Evolutionary conservation across 768 basidiomycete species (phyloP), one percentile per base, ranked within the genome.

Genomic region (Tricholoma terreum): DNA sequence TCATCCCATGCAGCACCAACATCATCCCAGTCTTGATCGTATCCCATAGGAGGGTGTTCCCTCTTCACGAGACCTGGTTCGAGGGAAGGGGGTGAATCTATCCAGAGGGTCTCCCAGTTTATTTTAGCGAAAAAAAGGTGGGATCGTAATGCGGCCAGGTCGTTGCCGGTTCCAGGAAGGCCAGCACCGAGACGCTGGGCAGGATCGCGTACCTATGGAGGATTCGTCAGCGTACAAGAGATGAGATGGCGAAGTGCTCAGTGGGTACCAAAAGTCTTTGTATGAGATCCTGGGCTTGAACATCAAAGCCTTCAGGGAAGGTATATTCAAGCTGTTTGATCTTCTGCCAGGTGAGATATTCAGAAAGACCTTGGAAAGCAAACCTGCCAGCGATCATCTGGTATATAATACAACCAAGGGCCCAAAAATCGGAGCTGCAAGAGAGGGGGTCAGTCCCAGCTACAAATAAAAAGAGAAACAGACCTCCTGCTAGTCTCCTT

Each of bases 331-430:
- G 77, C 45, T 84, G 80, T 72, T 94, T 90, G 73, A 98, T 92
- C 75, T 93, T 94, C 67, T 97, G 89, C 83, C 94, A 95, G 31
- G 90, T 97, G 58, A 97, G 83, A 67, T 95, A 98, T 58, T 98
- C 93, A 0, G 94, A 94, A 6, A 86, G 77, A 4, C 89, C 94
- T 60, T 90, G 84, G 76, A 99, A 99, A 1, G 94, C 91, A 62
- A 95, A 95, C 40, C 84, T 84, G 36, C 95, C 96, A 11, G 89
- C 84, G 52, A 98, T 86, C 80, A 98, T 88, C 70, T 98, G 95
- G 72, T 85, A 98, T 19, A 98, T 72, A 43, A 98, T 87, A 72
- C 96, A 98, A 1, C 94, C 97, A 22, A 97, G 79, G 4, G 94
- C 92, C 96, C 96, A 99, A 9, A 94, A 79, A 71, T 98, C 97